These are phyloP conservation scores for Neonectria magnoliae DNA, from an alignment of 2,329 filamentous ascomycete species.

Conservation along the genomic window DNA sequence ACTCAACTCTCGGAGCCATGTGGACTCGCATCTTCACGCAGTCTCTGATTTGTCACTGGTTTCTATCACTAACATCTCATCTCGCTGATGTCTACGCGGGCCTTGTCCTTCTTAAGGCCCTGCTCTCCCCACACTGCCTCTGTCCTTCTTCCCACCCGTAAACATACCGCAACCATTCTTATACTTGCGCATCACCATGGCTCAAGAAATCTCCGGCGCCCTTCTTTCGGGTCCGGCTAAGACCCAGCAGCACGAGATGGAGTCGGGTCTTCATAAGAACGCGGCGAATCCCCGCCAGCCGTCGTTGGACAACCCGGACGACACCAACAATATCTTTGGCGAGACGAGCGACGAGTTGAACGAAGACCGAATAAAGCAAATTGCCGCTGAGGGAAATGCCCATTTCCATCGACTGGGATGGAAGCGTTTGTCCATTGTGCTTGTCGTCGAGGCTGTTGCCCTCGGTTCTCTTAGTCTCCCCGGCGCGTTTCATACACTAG, in stretches of 20 bases:
- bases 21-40: constrained; percentile 11
- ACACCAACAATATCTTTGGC: constrained; percentile 19
- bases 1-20: background rate
- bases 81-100: constrained; percentile 1
- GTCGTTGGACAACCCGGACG: constrained; percentile 2
- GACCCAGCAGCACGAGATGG: constrained; percentile 1
- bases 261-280: constrained; percentile 7
- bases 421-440: constrained; percentile 23
- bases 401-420: constrained; percentile 23
- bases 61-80: background rate
- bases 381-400: constrained; percentile 23
- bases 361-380: constrained; percentile 23
- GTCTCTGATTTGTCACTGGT: background rate
- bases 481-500: constrained; percentile 17
- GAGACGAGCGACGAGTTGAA: constrained; percentile 21
- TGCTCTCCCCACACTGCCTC: background rate
- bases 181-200: background rate
- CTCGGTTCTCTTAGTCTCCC: constrained; percentile 26
- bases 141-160: background rate
- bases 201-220: constrained; percentile 4
- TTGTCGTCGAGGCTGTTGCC: constrained; percentile 23
- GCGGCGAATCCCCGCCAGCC: background rate
- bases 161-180: background rate
- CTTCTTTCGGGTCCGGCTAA: background rate
- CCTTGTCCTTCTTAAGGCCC: background rate